Evolutionary conservation across 192 early-diverging fungal genomes (phyloP).

Genomic region (Obelidium mucronatum): DNA sequence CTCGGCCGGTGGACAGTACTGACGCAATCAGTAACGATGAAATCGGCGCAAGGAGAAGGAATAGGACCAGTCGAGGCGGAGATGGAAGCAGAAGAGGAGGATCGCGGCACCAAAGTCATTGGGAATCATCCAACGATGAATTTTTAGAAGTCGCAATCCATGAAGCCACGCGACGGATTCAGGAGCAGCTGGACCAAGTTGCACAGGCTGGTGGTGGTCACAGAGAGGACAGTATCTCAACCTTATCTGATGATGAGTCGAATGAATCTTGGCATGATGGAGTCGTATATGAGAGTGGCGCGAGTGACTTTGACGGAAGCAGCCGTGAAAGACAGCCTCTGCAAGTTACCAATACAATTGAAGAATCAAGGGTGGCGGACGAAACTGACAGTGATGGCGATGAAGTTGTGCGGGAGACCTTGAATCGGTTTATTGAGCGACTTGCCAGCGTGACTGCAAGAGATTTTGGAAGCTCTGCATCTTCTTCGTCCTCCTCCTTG

Average conservation of each 20-base stretch:
- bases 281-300: neutral
- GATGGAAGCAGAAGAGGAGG: neutral
- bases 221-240: neutral
- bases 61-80: neutral
- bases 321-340: neutral
- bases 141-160: neutral
- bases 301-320: too few relatives aligned
- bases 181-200: neutral
- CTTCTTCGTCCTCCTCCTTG: neutral
- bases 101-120: too few relatives aligned
- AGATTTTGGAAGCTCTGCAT: neutral
- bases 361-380: neutral
- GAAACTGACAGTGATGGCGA: neutral
- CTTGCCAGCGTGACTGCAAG: neutral
- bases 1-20: neutral
- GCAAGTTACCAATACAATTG: neutral
- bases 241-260: neutral
- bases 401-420: conserved; percentile 6
- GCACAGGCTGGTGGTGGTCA: neutral
- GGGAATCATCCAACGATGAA: neutral
- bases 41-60: neutral
- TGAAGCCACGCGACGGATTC: neutral
- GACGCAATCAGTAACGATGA: too few relatives aligned
- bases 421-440: conserved; percentile 11
- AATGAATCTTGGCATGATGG: neutral